Conservation (phyloP, 495 filamentous ascomycete genomes). For the Aspergillus mulundensis region DNA sequence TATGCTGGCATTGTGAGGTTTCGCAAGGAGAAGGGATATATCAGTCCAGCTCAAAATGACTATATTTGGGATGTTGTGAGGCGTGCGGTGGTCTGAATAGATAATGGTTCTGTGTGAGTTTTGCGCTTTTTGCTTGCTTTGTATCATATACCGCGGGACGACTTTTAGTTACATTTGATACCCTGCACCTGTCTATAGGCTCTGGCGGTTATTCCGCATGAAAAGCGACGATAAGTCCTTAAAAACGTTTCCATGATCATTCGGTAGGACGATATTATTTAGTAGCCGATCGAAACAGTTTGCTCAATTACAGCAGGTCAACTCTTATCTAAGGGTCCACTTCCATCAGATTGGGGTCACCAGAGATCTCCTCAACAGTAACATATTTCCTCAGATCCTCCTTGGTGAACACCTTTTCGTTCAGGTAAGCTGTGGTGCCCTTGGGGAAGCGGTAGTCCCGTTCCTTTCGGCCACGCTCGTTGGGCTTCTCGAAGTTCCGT, state of each 20-base stretch:
- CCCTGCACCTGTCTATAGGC: neutral
- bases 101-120: neutral
- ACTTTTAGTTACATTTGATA: neutral
- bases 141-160: neutral
- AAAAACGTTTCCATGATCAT: neutral
- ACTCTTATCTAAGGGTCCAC: conserved; percentile 63
- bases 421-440: conserved; percentile 89
- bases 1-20: conserved; percentile 44
- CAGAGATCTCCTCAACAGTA: conserved; percentile 76
- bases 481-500: conserved; percentile 88
- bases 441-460: conserved; percentile 83
- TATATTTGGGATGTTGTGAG: conserved; percentile 36
- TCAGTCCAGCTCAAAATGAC: conserved; percentile 27
- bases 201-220: neutral
- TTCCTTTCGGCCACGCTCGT: conserved; percentile 86
- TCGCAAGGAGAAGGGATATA: conserved; percentile 26
- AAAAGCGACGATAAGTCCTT: neutral
- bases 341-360: conserved; percentile 73
- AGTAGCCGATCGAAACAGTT: neutral
- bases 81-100: too few relatives aligned
- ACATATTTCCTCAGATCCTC: conserved; percentile 95
- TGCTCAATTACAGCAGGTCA: neutral
- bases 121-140: neutral
- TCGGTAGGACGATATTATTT: neutral
- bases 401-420: conserved; percentile 88